phyloP scores from a whole-genome alignment of 495 filamentous ascomycete species.

The Podospora pseudopauciseta region DNA sequence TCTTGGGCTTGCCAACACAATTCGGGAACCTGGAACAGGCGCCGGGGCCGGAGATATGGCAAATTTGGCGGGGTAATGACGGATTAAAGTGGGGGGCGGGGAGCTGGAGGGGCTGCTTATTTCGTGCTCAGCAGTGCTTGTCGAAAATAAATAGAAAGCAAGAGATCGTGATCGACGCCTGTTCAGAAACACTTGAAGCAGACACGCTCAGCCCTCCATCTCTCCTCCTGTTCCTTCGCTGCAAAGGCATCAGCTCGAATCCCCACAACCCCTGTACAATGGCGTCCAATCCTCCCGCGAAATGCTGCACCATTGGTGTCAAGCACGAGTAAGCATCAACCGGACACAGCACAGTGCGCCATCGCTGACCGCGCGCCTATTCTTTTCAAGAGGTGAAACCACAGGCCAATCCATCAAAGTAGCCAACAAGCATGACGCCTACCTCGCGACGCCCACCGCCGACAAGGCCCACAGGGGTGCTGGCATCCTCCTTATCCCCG shows the following conservation, averaged over 20 bases:
- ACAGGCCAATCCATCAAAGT: constrained; percentile 43
- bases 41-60: background rate
- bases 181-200: background rate
- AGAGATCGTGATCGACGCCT: background rate
- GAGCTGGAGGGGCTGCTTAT: background rate
- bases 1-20: too few species aligned
- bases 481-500: constrained; percentile 57
- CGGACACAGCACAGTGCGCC: background rate
- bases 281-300: constrained; percentile 34
- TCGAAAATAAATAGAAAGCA: background rate
- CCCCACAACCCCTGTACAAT: constrained; percentile 15
- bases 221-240: background rate
- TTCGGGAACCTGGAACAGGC: background rate
- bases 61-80: background rate
- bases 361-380: background rate
- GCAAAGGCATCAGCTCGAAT: background rate
- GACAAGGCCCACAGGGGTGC: constrained; percentile 45
- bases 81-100: background rate
- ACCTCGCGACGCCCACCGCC: constrained; percentile 47
- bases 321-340: constrained; percentile 30
- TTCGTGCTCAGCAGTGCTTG: too few species aligned
- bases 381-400: constrained; percentile 29
- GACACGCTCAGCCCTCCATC: too few species aligned
- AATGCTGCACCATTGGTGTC: constrained; percentile 37
- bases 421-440: constrained; percentile 43